Evolutionary conservation across 2,329 filamentous ascomycete species (phyloP).

Genomic region (Colletotrichum sp.): DNA sequence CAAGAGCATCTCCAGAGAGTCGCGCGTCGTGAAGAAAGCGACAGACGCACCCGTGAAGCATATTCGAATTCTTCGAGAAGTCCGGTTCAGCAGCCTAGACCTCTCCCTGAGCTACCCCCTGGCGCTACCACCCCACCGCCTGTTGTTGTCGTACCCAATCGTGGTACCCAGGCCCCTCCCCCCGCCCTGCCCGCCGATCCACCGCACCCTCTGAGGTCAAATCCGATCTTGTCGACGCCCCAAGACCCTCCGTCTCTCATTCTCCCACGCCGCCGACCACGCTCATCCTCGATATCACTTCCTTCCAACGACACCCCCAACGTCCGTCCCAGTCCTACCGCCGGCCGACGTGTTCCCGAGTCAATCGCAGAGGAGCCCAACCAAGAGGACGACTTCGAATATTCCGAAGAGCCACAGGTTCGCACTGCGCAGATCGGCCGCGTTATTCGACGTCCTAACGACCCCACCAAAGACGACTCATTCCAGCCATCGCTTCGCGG

Average conservation of each 20-base stretch:
- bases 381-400: background rate
- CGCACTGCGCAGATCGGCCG: constrained; percentile 4
- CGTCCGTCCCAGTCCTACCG: background rate
- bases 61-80: background rate
- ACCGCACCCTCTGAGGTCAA: constrained; percentile 18
- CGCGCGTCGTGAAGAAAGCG: constrained; percentile 1
- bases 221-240: constrained; percentile 13
- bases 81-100: background rate
- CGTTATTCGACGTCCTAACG: constrained; percentile 3
- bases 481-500: background rate
- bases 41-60: background rate
- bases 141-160: background rate
- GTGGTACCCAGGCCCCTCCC: constrained; percentile 1
- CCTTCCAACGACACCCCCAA: background rate
- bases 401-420: constrained; percentile 7
- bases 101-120: constrained; percentile 15
- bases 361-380: background rate
- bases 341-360: background rate
- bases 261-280: constrained; percentile 2
- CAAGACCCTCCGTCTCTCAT: constrained; percentile 1
- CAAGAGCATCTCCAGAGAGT: constrained; percentile 9
- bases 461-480: background rate
- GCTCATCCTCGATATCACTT: constrained; percentile 10
- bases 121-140: background rate
- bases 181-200: constrained; percentile 10